phyloP scores from a whole-genome alignment of 306 rosid genomes.

The Nissolia schottii region DNA sequence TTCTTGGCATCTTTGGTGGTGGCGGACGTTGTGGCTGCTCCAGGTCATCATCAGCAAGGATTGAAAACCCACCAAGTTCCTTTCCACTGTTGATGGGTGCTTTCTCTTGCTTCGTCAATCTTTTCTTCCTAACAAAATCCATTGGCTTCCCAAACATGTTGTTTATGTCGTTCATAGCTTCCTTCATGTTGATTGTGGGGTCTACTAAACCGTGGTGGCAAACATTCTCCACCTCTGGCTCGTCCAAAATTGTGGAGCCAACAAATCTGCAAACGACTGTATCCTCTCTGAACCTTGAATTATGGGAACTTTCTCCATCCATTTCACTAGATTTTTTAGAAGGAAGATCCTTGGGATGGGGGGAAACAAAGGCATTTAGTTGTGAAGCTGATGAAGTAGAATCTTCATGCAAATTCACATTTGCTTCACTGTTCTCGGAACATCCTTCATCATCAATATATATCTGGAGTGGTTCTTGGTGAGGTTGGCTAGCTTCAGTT shows the following conservation, averaged over 20 bases:
- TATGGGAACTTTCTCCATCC: conserved; percentile 34
- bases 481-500: conserved; percentile 36
- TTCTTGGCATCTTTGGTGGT: conserved; percentile 33
- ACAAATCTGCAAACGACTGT: conserved; percentile 85
- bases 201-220: conserved; percentile 97
- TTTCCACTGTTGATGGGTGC: conserved; percentile 31
- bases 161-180: conserved; percentile 95
- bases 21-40: conserved; percentile 37
- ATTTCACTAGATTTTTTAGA: conserved; percentile 43
- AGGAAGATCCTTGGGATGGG: conserved; percentile 49
- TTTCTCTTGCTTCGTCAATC: conserved; percentile 55
- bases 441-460: conserved; percentile 60
- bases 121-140: conserved; percentile 65
- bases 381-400: conserved; percentile 45
- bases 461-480: conserved; percentile 55
- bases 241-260: conserved; percentile 78
- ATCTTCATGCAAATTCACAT: conserved; percentile 34
- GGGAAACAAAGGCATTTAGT: conserved; percentile 51
- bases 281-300: conserved; percentile 76
- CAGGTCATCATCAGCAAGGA: conserved; percentile 72
- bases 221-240: conserved; percentile 83
- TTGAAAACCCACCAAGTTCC: conserved; percentile 63
- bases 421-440: conserved; percentile 29
- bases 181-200: conserved; percentile 89
- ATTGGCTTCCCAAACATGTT: conserved; percentile 97